These are phyloP conservation scores for Boletus fagicola DNA, from an alignment of 768 basidiomycete genomes.

Conservation along the genomic window DNA sequence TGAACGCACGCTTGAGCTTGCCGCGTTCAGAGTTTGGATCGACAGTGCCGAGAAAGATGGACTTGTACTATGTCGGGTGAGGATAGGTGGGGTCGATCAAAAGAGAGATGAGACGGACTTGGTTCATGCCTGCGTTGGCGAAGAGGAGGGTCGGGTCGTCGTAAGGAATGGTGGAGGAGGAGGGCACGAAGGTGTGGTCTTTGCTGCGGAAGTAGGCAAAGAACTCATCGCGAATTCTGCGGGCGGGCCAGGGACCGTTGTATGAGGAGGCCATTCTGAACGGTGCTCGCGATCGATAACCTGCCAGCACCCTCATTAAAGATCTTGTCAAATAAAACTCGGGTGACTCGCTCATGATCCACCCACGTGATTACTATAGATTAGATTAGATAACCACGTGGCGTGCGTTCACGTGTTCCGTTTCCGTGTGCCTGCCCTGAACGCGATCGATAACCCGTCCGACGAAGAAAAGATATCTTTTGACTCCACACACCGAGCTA, in stretches of 20 bases:
- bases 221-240: slow-evolving; percentile 81
- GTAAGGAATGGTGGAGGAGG: slow-evolving; percentile 91
- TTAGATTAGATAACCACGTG: slow-evolving; percentile 22
- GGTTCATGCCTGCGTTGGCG: slow-evolving; percentile 98
- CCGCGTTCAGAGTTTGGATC: slow-evolving; percentile 92
- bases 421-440: slow-evolving; percentile 39
- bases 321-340: background rate
- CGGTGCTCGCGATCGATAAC: slow-evolving; percentile 25
- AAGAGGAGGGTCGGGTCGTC: slow-evolving; percentile 98
- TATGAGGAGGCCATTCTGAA: slow-evolving; percentile 32
- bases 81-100: background rate
- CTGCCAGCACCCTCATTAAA: slow-evolving; percentile 7
- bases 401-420: slow-evolving; percentile 7
- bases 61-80: slow-evolving; percentile 69
- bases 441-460: slow-evolving; percentile 43
- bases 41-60: slow-evolving; percentile 96
- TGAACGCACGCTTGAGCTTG: slow-evolving; percentile 90
- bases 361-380: slow-evolving; percentile 13
- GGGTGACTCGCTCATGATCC: slow-evolving; percentile 13
- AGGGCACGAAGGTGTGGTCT: slow-evolving; percentile 85
- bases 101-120: slow-evolving; percentile 44
- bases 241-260: slow-evolving; percentile 68
- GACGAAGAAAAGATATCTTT: slow-evolving; percentile 4
- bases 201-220: slow-evolving; percentile 82
- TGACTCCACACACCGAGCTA: slow-evolving; percentile 15